These are phyloP conservation scores for Plasmodium relictum DNA, from an alignment of 169 alveolate species.

Conservation along the genomic window DNA sequence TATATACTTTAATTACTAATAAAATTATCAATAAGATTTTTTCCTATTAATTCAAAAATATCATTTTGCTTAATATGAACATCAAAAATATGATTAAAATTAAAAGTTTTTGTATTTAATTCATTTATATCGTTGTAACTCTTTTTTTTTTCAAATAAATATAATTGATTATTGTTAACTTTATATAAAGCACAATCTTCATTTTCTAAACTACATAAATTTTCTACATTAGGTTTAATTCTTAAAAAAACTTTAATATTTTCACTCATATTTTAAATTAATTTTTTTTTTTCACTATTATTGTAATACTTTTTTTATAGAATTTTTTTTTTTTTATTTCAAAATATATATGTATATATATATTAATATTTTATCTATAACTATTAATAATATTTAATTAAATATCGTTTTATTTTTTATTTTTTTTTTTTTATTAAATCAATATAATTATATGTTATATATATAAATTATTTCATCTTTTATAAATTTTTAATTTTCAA, in stretches of 20 bases:
- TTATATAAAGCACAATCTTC: constrained; percentile 53
- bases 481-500: no score
- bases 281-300: no score
- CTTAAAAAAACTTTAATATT: constrained; percentile 61
- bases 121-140: constrained; percentile 64
- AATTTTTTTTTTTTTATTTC: no score
- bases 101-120: constrained; percentile 37
- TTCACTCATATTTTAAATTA: constrained; percentile 32
- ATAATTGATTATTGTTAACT: constrained; percentile 58
- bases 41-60: constrained; percentile 50
- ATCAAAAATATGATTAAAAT: constrained; percentile 59
- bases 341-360: no score
- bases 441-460: no score
- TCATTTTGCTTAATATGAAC: constrained; percentile 43
- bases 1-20: constrained; percentile 24
- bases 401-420: no score
- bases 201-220: constrained; percentile 30
- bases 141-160: constrained; percentile 57
- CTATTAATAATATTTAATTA: no score
- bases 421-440: no score
- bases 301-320: no score
- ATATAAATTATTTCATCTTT: no score
- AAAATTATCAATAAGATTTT: constrained; percentile 47
- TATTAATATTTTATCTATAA: no score
- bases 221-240: constrained; percentile 66